Evolutionary conservation across 2,329 filamentous ascomycete species (phyloP), one percentile per base, ranked within the genome.

Genomic region (Endocalyx cinctus): DNA sequence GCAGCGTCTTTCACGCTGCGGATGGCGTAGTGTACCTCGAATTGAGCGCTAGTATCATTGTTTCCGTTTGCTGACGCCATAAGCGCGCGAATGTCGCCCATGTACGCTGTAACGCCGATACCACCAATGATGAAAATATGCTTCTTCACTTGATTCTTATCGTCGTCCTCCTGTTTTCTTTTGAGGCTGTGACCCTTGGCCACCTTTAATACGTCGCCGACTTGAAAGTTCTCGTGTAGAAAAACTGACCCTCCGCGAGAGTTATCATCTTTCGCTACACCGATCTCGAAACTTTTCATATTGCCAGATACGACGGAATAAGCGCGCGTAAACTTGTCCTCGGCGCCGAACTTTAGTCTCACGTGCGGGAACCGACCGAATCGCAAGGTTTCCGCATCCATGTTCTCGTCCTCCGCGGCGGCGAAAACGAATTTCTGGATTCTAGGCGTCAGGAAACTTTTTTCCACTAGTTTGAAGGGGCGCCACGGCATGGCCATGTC

Each of bases 181-280:
- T 17, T 13, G 10, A 34, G 32, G n/a, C 31, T 37, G 17, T 50
- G 47, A 10, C 53, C 53, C 38, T 50, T 55, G 16, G 57, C 58
- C 11, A 75, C 55, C 34, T 62, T 60, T 18, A 76, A 42, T 10
- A 72, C 48, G 25, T 76, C 67, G 28, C 72, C 72, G 8, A 77
- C 67, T 25, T 60, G 61, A 35, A 76, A 14, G 5, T 39, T 38
- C 7, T 74, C 58, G 47, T 83, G 78, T 1, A 83, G 53, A 43
- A 71, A 81, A 13, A 55, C 52, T 0, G 79, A 83, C 0, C 75
- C 79, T 8, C 79, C 78, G 3, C 77, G 68, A 35, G 71, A 75
- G 2, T 64, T 53, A 5, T 66, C 60, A 10, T 74, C 74, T 4
- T 74, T 66, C 2, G 76, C 69, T n/a, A 84, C 62, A 12, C 75